A percentile compares a stretch with the other conserved stretches of the same genome.
phyloP scores from a whole-genome alignment of 2,329 filamentous ascomycete genomes.

The Geosmithia flava region DNA sequence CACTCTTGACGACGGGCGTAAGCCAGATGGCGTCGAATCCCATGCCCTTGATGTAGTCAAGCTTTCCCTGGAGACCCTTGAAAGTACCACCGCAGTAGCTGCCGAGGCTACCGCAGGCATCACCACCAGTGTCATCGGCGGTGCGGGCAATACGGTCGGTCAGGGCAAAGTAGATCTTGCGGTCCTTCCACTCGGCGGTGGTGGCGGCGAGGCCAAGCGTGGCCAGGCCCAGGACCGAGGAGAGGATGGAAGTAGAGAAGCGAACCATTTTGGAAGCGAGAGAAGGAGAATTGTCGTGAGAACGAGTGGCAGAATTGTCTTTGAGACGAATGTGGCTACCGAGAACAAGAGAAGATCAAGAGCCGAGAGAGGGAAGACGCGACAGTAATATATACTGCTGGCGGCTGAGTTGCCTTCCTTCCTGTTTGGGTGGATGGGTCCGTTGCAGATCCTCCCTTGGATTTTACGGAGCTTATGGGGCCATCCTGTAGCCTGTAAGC shows the following conservation, averaged over 20 bases:
- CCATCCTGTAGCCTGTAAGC: too few relatives aligned
- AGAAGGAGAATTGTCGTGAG: background rate
- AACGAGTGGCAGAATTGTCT: background rate
- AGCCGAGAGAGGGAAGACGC: background rate
- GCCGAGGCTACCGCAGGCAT: slow-evolving; percentile 24
- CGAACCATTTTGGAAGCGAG: background rate
- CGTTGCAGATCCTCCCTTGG: background rate
- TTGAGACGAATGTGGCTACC: background rate
- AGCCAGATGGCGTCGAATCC: slow-evolving; percentile 48
- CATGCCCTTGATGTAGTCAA: slow-evolving; percentile 52
- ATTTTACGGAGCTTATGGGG: too few relatives aligned
- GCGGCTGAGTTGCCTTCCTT: background rate
- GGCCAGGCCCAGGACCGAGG: slow-evolving; percentile 1
- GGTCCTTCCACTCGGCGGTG: slow-evolving; percentile 34
- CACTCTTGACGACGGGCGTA: slow-evolving; percentile 39
- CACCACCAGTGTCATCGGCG: slow-evolving; percentile 27
- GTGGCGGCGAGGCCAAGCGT: slow-evolving; percentile 15
- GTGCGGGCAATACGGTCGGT: slow-evolving; percentile 42
- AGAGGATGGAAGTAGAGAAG: slow-evolving; percentile 1
- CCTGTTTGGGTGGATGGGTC: background rate
- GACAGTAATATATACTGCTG: background rate
- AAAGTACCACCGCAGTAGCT: slow-evolving; percentile 51
- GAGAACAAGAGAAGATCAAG: background rate
- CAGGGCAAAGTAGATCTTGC: slow-evolving; percentile 46
- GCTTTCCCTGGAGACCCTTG: slow-evolving; percentile 40